Evolutionary conservation across 2,329 filamentous ascomycete species (phyloP).

Genomic region (Graphiopsis chlorocephala): DNA sequence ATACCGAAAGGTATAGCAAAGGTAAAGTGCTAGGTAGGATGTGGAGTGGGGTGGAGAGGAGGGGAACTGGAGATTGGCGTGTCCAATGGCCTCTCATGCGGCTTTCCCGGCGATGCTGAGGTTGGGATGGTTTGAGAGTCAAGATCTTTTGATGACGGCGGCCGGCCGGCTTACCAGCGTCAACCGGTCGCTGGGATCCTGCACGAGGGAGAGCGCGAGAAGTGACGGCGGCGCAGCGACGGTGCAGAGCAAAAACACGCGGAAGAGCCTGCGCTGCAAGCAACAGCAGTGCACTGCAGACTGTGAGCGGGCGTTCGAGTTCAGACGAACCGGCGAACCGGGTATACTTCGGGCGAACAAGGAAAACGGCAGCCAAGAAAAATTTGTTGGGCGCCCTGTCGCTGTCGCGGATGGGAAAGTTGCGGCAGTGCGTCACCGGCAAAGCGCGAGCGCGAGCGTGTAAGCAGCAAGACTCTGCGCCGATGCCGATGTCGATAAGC

Average conservation of each 20-base stretch:
- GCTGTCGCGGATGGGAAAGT: background rate
- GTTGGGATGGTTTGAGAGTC: background rate
- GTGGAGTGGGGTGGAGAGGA: slow-evolving; percentile 19
- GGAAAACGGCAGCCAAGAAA: slow-evolving; percentile 6
- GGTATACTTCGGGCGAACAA: slow-evolving; percentile 2
- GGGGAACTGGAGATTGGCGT: slow-evolving; percentile 18
- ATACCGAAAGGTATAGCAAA: slow-evolving; percentile 19
- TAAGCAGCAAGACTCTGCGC: background rate
- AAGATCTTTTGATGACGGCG: background rate
- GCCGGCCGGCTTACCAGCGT: slow-evolving; percentile 15
- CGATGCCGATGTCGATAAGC: slow-evolving; percentile 5
- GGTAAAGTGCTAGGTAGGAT: slow-evolving; percentile 13
- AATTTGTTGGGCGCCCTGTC: slow-evolving; percentile 3
- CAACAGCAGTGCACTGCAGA: slow-evolving; percentile 1
- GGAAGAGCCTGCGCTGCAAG: background rate
- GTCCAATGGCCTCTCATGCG: slow-evolving; percentile 19
- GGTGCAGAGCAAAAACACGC: slow-evolving; percentile 4
- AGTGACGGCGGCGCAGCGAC: slow-evolving; percentile 3
- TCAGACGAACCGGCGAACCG: background rate
- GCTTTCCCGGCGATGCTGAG: slow-evolving; percentile 14
- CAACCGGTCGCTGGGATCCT: slow-evolving; percentile 8
- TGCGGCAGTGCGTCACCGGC: slow-evolving; percentile 9
- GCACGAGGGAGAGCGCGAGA: slow-evolving; percentile 7
- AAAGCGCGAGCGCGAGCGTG: background rate
- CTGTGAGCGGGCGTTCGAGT: background rate